Conservation (phyloP, 2,329 filamentous ascomycete genomes). For the Alternaria postmessia region DNA sequence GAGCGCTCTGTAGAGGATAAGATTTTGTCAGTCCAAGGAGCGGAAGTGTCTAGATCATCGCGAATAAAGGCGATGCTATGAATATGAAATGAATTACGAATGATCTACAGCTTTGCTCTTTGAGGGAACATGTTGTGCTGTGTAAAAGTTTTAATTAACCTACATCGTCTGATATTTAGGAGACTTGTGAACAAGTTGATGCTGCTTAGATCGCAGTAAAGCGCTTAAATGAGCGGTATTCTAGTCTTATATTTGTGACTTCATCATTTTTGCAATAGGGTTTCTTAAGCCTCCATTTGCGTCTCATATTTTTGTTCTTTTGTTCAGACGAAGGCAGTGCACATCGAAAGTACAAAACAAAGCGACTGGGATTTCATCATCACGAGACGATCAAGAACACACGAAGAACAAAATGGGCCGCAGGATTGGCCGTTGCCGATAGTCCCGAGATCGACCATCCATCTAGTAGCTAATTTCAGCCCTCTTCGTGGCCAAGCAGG, state of each 20-base stretch:
- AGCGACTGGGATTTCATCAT: not conserved
- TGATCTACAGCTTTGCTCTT: not conserved
- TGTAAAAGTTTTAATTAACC: not conserved
- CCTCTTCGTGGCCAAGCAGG: not conserved
- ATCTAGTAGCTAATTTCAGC: not conserved
- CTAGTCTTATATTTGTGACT: too few relatives aligned
- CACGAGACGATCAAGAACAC: not conserved
- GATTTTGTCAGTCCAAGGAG: not conserved
- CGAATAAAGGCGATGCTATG: not conserved
- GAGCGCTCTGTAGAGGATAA: not conserved
- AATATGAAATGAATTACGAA: conserved; percentile 2
- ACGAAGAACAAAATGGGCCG: not conserved
- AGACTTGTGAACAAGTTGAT: not conserved
- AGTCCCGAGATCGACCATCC: not conserved
- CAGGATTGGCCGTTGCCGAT: not conserved
- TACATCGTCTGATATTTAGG: not conserved
- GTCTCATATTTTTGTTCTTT: not conserved
- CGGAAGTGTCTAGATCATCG: not conserved
- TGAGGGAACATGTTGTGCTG: not conserved
- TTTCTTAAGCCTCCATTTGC: too few relatives aligned
- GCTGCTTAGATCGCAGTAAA: too few relatives aligned
- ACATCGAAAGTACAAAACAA: not conserved
- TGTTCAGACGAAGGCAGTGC: not conserved
- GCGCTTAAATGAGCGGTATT: too few relatives aligned
- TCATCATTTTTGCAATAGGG: too few relatives aligned